Base-by-base conservation (phyloP, 2,329 filamentous ascomycete genomes). In the Aureobasidium sp. region DNA sequence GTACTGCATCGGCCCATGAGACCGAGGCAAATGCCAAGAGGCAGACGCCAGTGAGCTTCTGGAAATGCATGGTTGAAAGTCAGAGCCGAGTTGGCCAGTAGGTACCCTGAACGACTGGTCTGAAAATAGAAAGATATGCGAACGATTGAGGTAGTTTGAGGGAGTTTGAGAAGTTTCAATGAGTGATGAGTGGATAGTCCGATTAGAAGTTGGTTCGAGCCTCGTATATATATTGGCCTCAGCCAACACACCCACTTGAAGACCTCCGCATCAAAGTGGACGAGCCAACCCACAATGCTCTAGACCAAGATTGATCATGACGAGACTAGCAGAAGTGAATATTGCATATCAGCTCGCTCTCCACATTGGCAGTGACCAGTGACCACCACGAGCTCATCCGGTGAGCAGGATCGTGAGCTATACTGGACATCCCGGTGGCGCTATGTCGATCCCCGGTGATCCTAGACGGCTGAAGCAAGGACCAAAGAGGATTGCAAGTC, bases 1-100 rank as follows among this genome's bases (percentile, higher is more conserved):
- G 61, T 13, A 53, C 32, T 16, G 47, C 55, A 29, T 50, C 58
- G 9, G 62, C 55, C 62, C 60, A 61, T 30, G 62, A 61, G 42
- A 54, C 61, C 5, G 62, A 60, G 34, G 58, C 60, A 13, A 63
- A 52, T 41, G 60, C 62, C 62, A 63, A 52, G 25, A 64, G 44
- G 45, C 62, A 63, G 32, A 53, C 32, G 16, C 61, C 49, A 41
- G 49, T 34, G 50, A 65, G 42, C 44, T 54, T 54, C 45, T 59
- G 50, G 39, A 62, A 60, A 44, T 63, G 60, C 64, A 65, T 65
- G 16, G 16, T 62, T 37, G 29, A n/a, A 44, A 45, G 32, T 62
- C 52, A 45, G 42, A 59, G 21, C 45, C 36, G 9, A 15, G 53
- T 13, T 36, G n/a, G 37, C 48, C 42, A 54, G 37, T 37, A 25